Evolutionary conservation across 2,329 filamentous ascomycete genomes (phyloP).

Genomic region (Cadophora gregata): DNA sequence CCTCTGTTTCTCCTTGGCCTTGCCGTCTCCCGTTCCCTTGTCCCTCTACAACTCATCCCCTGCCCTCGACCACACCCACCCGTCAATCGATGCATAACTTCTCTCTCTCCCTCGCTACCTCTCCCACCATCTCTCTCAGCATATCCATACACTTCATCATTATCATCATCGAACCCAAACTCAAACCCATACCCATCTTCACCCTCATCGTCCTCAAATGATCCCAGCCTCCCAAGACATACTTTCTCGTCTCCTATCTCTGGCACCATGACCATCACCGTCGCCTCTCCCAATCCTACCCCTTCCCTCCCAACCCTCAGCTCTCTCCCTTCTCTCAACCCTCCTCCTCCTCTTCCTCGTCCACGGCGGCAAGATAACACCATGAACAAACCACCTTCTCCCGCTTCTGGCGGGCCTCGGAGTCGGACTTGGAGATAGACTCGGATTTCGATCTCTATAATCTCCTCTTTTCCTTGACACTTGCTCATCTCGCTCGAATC

Average conservation of each 20-base stretch:
- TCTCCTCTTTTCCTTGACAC: not conserved
- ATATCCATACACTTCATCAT: not conserved
- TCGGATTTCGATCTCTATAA: not conserved
- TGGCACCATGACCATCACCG: no score
- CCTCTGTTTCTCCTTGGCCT: not conserved
- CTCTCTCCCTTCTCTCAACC: not conserved
- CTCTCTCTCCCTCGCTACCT: not conserved
- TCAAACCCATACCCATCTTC: not conserved
- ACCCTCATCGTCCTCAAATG: not conserved
- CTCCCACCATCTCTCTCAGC: not conserved
- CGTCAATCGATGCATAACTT: not conserved
- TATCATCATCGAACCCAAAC: not conserved
- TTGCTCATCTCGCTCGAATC: not conserved
- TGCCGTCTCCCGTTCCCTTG: not conserved
- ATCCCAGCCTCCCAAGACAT: no score
- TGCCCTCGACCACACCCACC: not conserved
- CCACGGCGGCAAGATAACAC: not conserved
- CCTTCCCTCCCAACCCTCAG: not conserved
- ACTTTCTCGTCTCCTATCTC: no score
- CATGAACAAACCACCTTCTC: slow-evolving; percentile 1
- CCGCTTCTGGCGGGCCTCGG: not conserved
- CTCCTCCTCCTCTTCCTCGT: not conserved
- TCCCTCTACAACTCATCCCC: not conserved
- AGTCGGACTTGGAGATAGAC: not conserved
- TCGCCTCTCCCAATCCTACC: not conserved